phyloP scores from a whole-genome alignment of 2,329 filamentous ascomycete species.

The Pyrenochaeta sp. region DNA sequence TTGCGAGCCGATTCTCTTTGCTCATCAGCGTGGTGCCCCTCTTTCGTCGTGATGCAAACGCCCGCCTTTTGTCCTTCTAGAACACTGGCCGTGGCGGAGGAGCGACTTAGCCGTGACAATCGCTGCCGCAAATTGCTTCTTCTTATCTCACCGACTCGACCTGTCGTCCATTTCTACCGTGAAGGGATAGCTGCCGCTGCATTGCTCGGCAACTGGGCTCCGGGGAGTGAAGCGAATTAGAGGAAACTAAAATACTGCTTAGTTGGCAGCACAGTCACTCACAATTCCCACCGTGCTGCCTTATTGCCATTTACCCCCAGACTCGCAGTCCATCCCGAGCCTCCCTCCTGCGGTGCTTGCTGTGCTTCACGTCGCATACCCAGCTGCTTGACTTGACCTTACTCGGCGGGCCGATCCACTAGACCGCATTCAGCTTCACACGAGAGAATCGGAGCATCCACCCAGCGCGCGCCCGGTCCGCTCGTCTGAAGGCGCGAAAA shows the following conservation, averaged over 20 bases:
- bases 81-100: conserved; percentile 25
- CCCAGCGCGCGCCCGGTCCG: conserved; percentile 23
- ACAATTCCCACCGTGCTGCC: conserved; percentile 5
- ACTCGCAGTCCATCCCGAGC: conserved; percentile 9
- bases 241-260: conserved; percentile 26
- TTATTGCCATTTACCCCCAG: conserved; percentile 7
- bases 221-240: conserved; percentile 29
- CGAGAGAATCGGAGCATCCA: conserved; percentile 29
- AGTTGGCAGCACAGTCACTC: conserved; percentile 10
- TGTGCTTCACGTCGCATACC: no score
- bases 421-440: conserved; percentile 25
- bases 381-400: no score
- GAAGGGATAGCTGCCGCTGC: conserved; percentile 31
- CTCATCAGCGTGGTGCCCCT: conserved; percentile 15
- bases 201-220: conserved; percentile 32
- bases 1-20: conserved; percentile 25
- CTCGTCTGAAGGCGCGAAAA: conserved; percentile 27
- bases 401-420: conserved; percentile 41
- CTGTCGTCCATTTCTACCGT: conserved; percentile 20
- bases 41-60: conserved; percentile 27
- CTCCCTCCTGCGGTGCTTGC: conserved; percentile 10
- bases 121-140: conserved; percentile 23
- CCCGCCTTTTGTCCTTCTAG: conserved; percentile 16
- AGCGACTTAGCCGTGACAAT: conserved; percentile 39
- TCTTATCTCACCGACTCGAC: conserved; percentile 23